Base-by-base conservation (phyloP, 2,329 filamentous ascomycete genomes). In the Cladosporium phlei region DNA sequence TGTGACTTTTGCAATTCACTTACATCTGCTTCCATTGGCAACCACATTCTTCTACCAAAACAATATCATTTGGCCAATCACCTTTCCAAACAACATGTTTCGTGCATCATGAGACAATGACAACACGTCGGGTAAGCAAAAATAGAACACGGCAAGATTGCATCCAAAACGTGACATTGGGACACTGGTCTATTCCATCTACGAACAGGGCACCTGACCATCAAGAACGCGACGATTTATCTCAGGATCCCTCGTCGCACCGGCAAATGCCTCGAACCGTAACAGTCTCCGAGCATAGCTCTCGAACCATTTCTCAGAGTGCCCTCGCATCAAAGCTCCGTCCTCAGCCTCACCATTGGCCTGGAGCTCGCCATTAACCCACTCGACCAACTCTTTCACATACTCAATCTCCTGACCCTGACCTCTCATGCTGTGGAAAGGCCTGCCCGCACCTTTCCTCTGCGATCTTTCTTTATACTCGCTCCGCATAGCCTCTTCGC, bases 401-500 rank as follows among this genome's bases (percentile, higher is more conserved):
- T 71, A 70, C 17, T 59, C 62, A 20, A 61, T 57, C 49, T 72
- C 66, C 12, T 58, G 55, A 5, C 64, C 63, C 33, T 53, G 40
- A 11, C 53, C 55, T 47, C 56, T 68, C 38, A 76, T 51, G 24
- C 66, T 70, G 56, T 75, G 72, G 44, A 75, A 73, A 1, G 52
- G 55, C 39, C 73, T 68, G 0, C 69, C 71, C 27, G 57, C 59
- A 1, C 70, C 70, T 49, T 69, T 73, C 3, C 39, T 50, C 25
- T 51, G 43, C 4, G 74, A 52, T 7, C 61, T 58, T 12, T 59
- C 54, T 1, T 54, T 29, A 47, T 73, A 74, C 47, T 74, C 70
- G 0, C 34, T 38, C 28, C 69, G 56, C 69, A 74, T 79, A 0
- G 53, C 62, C 1, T 66, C 63, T 24, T 61, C 40, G 0, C 59